phyloP scores from a whole-genome alignment of 2,329 filamentous ascomycete species.

The Fusarium odoratissimum region DNA sequence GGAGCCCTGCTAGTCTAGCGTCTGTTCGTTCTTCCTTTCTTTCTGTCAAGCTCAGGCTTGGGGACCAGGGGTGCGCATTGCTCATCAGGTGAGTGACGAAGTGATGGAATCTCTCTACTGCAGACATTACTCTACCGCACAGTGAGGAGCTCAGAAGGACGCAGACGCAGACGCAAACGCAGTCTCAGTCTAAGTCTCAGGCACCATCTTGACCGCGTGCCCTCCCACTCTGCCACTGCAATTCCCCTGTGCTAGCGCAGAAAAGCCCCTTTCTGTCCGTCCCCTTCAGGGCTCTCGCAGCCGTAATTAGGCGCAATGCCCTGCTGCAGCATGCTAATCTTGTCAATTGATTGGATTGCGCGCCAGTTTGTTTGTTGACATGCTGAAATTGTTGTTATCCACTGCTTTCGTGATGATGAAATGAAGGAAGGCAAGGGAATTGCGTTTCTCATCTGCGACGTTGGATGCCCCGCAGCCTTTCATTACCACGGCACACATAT shows the following conservation, averaged over 20 bases:
- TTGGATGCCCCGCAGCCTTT: conserved; percentile 33
- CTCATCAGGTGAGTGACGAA: conserved; percentile 42
- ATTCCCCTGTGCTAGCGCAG: conserved; percentile 42
- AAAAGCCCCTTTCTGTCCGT: conserved; percentile 40
- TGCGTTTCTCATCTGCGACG: conserved; percentile 42
- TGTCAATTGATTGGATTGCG: conserved; percentile 39
- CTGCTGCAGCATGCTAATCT: conserved; percentile 22
- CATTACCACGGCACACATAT: conserved; percentile 32
- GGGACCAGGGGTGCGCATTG: conserved; percentile 32
- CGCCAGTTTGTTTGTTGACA: conserved; percentile 43
- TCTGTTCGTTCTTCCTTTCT: neutral
- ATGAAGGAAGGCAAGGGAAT: conserved; percentile 20
- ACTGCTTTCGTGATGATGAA: conserved; percentile 29
- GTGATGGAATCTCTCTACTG: conserved; percentile 11
- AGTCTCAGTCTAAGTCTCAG: conserved; percentile 35
- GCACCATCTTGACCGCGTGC: conserved; percentile 38
- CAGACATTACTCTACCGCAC: conserved; percentile 4
- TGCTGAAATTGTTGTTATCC: conserved; percentile 46
- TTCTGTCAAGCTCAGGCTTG: conserved; percentile 9
- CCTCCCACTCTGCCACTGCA: conserved; percentile 21
- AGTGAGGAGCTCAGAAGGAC: conserved; percentile 9
- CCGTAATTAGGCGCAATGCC: conserved; percentile 40
- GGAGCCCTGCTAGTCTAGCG: conserved; percentile 22
- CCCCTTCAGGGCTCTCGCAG: conserved; percentile 25
- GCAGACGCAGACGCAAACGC: neutral